Conservation (phyloP, 305 asterid genomes). For the Solanum hybrid region DNA sequence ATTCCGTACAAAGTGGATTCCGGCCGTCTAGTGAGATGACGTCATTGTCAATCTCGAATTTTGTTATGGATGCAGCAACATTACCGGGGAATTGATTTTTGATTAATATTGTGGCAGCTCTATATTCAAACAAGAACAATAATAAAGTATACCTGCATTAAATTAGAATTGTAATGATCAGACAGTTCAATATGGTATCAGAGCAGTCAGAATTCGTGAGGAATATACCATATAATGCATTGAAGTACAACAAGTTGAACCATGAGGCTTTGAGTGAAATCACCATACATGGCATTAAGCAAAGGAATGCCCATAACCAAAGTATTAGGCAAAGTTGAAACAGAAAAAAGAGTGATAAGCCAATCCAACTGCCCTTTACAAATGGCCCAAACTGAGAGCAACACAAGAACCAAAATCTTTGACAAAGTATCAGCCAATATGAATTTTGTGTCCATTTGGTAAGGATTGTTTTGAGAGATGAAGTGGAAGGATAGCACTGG, state of each 20-base stretch:
- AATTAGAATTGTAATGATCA: background rate
- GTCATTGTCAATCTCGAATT: conserved; percentile 46
- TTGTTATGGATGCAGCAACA: conserved; percentile 46
- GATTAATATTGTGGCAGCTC: conserved; percentile 61
- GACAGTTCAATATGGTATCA: background rate
- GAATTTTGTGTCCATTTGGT: conserved; percentile 50
- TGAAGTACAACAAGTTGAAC: conserved; percentile 68
- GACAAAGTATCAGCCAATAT: conserved; percentile 53
- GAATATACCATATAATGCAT: conserved; percentile 54
- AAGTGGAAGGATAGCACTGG: conserved; percentile 71
- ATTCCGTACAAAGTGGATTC: conserved; percentile 56
- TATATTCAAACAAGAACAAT: conserved; percentile 57
- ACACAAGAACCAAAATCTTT: conserved; percentile 27
- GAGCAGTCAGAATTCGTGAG: background rate
- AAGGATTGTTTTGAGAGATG: conserved; percentile 67
- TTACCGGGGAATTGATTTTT: conserved; percentile 50
- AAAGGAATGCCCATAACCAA: conserved; percentile 70
- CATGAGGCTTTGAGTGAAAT: conserved; percentile 52
- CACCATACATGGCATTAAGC: conserved; percentile 71
- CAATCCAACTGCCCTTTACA: conserved; percentile 36
- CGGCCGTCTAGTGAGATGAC: conserved; percentile 67
- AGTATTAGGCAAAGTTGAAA: conserved; percentile 69
- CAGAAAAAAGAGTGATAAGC: conserved; percentile 58
- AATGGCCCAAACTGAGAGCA: conserved; percentile 34
- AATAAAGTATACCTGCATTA: conserved; percentile 54